Evolutionary conservation across 306 rosid species (phyloP).

Genomic region (Lathyrus tuberosus): DNA sequence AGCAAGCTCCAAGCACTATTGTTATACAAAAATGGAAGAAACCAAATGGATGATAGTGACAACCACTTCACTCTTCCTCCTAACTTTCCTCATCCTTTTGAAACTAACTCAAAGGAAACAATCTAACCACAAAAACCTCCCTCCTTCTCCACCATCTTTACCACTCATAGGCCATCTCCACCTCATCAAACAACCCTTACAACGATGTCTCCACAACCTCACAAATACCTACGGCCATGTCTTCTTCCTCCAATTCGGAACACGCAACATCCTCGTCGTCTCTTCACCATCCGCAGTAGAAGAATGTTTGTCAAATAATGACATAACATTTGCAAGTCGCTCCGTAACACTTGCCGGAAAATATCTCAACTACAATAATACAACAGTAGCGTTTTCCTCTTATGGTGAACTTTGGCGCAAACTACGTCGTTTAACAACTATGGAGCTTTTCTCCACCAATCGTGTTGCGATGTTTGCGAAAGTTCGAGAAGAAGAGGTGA

Average conservation of each 20-base stretch:
- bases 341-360: conserved; percentile 39
- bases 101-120: neutral
- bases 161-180: conserved; percentile 61
- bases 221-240: conserved; percentile 38
- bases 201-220: conserved; percentile 32
- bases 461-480: conserved; percentile 19
- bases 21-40: neutral
- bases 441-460: conserved; percentile 37
- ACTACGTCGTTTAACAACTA: conserved; percentile 33
- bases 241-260: conserved; percentile 36
- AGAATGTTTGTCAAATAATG: conserved; percentile 43
- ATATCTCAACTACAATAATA: conserved; percentile 40
- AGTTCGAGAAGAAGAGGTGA: conserved; percentile 39
- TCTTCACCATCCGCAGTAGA: conserved; percentile 49
- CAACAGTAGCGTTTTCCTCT: conserved; percentile 2
- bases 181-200: conserved; percentile 43
- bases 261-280: conserved; percentile 41
- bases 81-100: conserved; percentile 8
- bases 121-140: conserved; percentile 11
- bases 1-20: neutral
- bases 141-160: conserved; percentile 50
- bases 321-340: conserved; percentile 50
- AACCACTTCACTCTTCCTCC: conserved; percentile 9
- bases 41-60: neutral
- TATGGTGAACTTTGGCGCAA: conserved; percentile 45